phyloP scores from a whole-genome alignment of 164 flowering plant genomes.

The Berberis vulgaris region DNA sequence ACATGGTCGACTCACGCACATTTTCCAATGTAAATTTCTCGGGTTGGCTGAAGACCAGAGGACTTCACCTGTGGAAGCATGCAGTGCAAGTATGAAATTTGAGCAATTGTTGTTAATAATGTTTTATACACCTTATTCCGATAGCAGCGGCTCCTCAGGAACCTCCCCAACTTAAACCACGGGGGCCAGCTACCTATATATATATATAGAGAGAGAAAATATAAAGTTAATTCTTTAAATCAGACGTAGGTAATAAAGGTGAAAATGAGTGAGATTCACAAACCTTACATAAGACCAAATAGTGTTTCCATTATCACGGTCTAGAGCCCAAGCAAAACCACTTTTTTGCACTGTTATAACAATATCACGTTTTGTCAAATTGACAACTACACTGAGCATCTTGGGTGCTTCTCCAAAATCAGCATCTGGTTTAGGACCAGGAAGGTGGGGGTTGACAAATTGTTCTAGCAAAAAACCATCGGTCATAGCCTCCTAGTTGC shows the following conservation, averaged over 20 bases:
- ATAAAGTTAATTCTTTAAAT: too few relatives aligned
- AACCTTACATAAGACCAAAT: slow-evolving; percentile 37
- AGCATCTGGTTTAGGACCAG: slow-evolving; percentile 45
- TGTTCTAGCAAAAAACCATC: slow-evolving; percentile 21
- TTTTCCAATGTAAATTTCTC: slow-evolving; percentile 13
- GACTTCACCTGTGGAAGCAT: slow-evolving; percentile 29
- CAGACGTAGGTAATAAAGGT: neutral
- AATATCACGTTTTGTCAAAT: slow-evolving; percentile 26
- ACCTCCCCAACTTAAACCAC: slow-evolving; percentile 37
- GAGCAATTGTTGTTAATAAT: slow-evolving; percentile 21
- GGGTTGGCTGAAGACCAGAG: slow-evolving; percentile 45
- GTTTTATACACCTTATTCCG: slow-evolving; percentile 31
- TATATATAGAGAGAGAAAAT: too few relatives aligned
- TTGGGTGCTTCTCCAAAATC: slow-evolving; percentile 53
- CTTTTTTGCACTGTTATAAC: slow-evolving; percentile 51
- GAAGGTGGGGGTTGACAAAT: slow-evolving; percentile 24
- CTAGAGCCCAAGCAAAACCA: slow-evolving; percentile 53
- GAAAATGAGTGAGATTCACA: neutral
- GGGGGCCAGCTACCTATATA: slow-evolving; percentile 40
- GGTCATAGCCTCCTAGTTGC: neutral
- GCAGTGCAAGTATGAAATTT: slow-evolving; percentile 33
- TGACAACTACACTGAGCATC: slow-evolving; percentile 18
- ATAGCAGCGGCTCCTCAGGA: slow-evolving; percentile 44
- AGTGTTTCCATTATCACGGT: slow-evolving; percentile 37
- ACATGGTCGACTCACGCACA: too few relatives aligned